Conservation (phyloP, 768 basidiomycete genomes). For the Kwoniella mangroviensis region DNA sequence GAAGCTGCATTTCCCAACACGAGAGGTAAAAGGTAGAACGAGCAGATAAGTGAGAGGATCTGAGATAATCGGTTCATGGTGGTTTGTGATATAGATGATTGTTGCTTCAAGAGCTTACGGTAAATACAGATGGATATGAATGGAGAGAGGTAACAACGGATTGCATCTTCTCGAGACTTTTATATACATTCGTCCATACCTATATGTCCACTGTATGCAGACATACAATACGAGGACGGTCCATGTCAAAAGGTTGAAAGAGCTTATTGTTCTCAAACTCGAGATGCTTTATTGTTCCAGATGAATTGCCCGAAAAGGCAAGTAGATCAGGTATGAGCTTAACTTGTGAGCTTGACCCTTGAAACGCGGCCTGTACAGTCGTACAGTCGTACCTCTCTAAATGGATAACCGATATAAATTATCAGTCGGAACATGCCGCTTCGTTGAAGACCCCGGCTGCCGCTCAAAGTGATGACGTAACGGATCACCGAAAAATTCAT, state of each 20-base stretch:
- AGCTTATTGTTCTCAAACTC: conserved; percentile 6
- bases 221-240: background rate
- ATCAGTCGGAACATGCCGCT: background rate
- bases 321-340: background rate
- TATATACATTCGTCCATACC: background rate
- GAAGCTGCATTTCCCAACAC: conserved; percentile 14
- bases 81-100: background rate
- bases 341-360: background rate
- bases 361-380: background rate
- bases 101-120: background rate
- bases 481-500: background rate
- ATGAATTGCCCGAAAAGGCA: conserved; percentile 2
- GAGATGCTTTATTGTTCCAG: conserved; percentile 2
- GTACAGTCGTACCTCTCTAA: background rate
- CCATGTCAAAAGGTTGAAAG: background rate
- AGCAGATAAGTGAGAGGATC: background rate
- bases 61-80: background rate
- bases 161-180: background rate
- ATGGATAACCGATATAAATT: background rate
- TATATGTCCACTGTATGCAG: background rate
- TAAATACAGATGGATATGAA: background rate
- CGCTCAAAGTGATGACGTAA: conserved; percentile 1
- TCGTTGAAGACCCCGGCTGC: no score
- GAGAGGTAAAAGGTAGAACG: conserved; percentile 7
- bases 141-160: background rate